A percentile compares a stretch with the other conserved stretches of the same genome.
These are phyloP conservation scores for Chlorella sp. DNA, from an alignment of 139 green algal genomes.

Conservation along the genomic window DNA sequence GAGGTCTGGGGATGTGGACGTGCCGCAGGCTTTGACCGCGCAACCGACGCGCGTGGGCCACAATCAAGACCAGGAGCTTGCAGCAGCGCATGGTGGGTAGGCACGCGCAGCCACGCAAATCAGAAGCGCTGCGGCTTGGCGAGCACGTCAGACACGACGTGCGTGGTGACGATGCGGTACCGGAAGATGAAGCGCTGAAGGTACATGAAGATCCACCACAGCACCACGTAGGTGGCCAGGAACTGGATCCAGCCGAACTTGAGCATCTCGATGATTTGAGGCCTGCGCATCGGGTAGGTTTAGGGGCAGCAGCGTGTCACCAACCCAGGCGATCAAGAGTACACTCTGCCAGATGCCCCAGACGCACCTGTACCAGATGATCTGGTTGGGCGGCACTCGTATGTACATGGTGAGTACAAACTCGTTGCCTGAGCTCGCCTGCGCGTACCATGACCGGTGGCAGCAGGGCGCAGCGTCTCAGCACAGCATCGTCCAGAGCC, in stretches of 20 bases:
- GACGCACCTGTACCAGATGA: slow-evolving; percentile 36
- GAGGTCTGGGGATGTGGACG: no score
- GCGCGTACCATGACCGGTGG: neutral
- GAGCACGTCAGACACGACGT: slow-evolving; percentile 31
- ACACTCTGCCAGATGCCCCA: no score
- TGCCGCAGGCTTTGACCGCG: no score
- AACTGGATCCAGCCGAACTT: slow-evolving; percentile 60
- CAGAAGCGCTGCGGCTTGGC: slow-evolving; percentile 25
- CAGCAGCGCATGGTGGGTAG: no score
- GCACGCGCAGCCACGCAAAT: no score
- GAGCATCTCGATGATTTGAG: slow-evolving; percentile 39
- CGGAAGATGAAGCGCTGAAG: slow-evolving; percentile 31
- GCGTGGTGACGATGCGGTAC: slow-evolving; percentile 27
- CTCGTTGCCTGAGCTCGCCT: slow-evolving; percentile 4
- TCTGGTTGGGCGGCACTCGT: slow-evolving; percentile 34
- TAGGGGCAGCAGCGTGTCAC: no score
- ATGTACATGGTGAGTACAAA: slow-evolving; percentile 29
- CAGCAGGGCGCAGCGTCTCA: neutral
- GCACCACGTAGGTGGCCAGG: slow-evolving; percentile 24
- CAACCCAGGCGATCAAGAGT: no score
- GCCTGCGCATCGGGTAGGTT: slow-evolving; percentile 4
- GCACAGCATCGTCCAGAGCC: no score
- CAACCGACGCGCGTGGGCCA: no score
- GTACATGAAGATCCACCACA: slow-evolving; percentile 38
- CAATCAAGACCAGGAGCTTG: no score